phyloP scores from a whole-genome alignment of 1,139 yeast species.

The Diutina catenulata region DNA sequence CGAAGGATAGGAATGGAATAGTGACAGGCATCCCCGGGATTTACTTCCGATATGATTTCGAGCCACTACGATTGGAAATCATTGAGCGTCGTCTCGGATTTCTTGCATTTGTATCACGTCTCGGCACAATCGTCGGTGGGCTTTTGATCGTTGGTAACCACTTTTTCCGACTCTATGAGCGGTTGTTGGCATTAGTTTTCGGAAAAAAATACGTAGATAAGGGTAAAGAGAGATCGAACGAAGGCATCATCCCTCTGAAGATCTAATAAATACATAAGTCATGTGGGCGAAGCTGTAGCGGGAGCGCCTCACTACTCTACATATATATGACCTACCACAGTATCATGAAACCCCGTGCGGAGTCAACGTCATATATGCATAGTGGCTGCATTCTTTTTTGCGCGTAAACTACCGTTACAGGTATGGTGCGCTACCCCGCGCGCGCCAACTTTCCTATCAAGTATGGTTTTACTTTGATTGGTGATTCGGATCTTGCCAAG shows the following conservation, averaged over 20 bases:
- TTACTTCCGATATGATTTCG: slow-evolving; percentile 75
- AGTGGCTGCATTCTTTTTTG: too few species aligned
- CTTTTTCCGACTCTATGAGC: slow-evolving; percentile 37
- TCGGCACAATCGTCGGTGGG: slow-evolving; percentile 77
- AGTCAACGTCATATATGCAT: too few species aligned
- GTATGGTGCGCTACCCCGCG: too few species aligned
- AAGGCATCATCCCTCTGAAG: slow-evolving; percentile 16
- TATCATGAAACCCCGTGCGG: too few species aligned
- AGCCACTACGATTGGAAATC: slow-evolving; percentile 64
- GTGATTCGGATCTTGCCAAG: too few species aligned
- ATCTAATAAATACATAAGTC: not conserved
- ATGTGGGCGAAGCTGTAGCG: too few species aligned
- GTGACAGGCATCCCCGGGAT: slow-evolving; percentile 49
- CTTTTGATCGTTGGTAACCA: slow-evolving; percentile 42
- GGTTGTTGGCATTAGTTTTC: slow-evolving; percentile 26
- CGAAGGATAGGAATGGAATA: slow-evolving; percentile 16
- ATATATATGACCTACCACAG: too few species aligned
- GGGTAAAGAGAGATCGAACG: slow-evolving; percentile 41
- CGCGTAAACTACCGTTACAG: too few species aligned
- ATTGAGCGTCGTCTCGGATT: slow-evolving; percentile 68
- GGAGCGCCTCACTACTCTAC: too few species aligned
- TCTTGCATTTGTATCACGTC: slow-evolving; percentile 60
- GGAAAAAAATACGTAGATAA: slow-evolving; percentile 42
- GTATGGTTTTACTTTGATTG: too few species aligned
- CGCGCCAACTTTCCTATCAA: too few species aligned